Percentiles rank a stretch among this genome's conserved stretches.
These are phyloP conservation scores for Exserohilum rostratum DNA, from an alignment of 2,329 filamentous ascomycete species.

Conservation along the genomic window DNA sequence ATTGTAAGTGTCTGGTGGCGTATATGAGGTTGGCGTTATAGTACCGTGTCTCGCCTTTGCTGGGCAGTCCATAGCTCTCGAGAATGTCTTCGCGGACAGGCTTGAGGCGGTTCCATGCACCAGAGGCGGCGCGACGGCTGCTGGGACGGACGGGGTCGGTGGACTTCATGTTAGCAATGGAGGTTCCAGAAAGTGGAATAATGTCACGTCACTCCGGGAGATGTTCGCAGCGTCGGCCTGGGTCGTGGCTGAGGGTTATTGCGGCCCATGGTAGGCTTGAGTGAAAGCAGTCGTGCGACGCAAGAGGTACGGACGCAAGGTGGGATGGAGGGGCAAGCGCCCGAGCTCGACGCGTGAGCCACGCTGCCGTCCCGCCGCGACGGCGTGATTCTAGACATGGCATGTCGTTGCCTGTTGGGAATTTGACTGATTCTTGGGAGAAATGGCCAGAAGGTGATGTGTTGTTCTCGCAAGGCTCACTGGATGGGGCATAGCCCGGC, in stretches of 20 bases:
- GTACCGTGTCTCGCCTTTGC: slow-evolving; percentile 87
- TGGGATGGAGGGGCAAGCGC: slow-evolving; percentile 29
- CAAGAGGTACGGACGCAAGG: slow-evolving; percentile 31
- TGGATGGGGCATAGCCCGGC: slow-evolving; percentile 7
- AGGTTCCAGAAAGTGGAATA: neutral
- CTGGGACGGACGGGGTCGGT: slow-evolving; percentile 42
- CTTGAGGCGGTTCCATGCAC: slow-evolving; percentile 61
- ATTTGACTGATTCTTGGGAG: neutral
- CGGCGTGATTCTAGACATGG: neutral
- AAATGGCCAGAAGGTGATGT: neutral
- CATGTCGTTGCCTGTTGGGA: neutral
- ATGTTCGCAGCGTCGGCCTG: neutral
- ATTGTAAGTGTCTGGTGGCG: neutral
- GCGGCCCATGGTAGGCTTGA: slow-evolving; percentile 11
- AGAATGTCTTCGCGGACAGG: slow-evolving; percentile 77
- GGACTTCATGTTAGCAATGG: slow-evolving; percentile 32
- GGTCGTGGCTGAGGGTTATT: slow-evolving; percentile 1
- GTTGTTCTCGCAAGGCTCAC: slow-evolving; percentile 12
- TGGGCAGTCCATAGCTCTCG: slow-evolving; percentile 82
- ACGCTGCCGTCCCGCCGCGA: neutral
- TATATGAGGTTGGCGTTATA: neutral
- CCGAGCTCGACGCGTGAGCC: slow-evolving; percentile 14
- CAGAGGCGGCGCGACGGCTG: slow-evolving; percentile 47
- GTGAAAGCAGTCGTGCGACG: slow-evolving; percentile 27
- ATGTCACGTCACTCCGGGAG: slow-evolving; percentile 1